Base-by-base conservation (phyloP, 192 early-diverging fungal species). In the Gaertneriomyces semiglobifer region DNA sequence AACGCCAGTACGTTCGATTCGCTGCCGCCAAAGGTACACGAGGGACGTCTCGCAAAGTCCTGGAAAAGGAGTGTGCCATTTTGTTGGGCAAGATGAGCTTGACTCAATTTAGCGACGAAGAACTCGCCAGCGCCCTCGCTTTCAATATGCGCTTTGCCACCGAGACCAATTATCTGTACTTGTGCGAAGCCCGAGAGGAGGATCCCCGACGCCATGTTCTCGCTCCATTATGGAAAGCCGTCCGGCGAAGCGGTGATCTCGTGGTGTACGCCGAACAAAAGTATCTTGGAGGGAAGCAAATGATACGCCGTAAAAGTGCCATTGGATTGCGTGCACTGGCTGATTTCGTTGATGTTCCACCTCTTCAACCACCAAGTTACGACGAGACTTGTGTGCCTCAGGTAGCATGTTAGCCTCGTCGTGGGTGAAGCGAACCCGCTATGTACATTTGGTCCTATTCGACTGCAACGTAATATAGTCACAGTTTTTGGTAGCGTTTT, bases 1-100 rank as follows among this genome's bases (percentile, higher is more conserved):
- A 76, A 45, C 51, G 62, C 5, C 69, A 73, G 50, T 76, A 76
- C 65, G 54, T 72, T 45, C 48, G 52, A 12, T 66, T 75, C 39
- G 19, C 63, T 10, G 20, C 63, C 7, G 51, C 63, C 6, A 40
- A 44, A 18, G 20, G 63, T 7, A 65, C 63, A 9, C 16, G 33
- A 6, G 51, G 51, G 19, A 20, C 63, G 7, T 16, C 39, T 10
- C 48, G 52, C 12, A 65, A 65, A 41, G 51, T 65, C 25, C 63
- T 65, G 7, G 63, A 58, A 10, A 20, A 42, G 51, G 63, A 65
- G 51, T 16, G 18, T 19, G 38, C 19, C n/a, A 33, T 33, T 33
- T 33, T 33, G 2, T 33, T 33, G 2, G 25, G 25, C 25, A 33
- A 33, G 25, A 33, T 33, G 25, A 33, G 25, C 25, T 33, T 33